A percentile compares a stretch with the other conserved stretches of the same genome.
Evolutionary conservation across 1,284 basidiomycete genomes (phyloP).

Genomic region (Leccinum variabile): DNA sequence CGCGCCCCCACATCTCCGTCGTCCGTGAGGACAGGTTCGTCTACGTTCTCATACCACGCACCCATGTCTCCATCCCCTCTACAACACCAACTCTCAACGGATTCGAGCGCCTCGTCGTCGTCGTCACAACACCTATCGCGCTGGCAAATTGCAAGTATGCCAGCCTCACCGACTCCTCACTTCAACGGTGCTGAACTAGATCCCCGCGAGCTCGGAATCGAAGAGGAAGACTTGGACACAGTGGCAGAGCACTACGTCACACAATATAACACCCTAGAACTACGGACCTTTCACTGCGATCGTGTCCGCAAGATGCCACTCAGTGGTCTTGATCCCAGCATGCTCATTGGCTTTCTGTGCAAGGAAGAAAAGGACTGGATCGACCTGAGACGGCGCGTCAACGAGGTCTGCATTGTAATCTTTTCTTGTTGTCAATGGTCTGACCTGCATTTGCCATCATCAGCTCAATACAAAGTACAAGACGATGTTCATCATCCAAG

Average conservation of each 20-base stretch:
- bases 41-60: constrained; percentile 57
- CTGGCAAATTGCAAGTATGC: constrained; percentile 34
- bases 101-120: constrained; percentile 35
- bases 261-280: constrained; percentile 64
- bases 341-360: constrained; percentile 93
- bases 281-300: constrained; percentile 93
- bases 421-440: background rate
- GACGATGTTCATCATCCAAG: constrained; percentile 80
- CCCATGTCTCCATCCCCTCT: constrained; percentile 59
- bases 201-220: constrained; percentile 36
- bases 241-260: constrained; percentile 59
- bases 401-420: constrained; percentile 52
- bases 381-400: constrained; percentile 75
- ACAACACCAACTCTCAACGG: constrained; percentile 56
- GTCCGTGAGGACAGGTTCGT: constrained; percentile 52
- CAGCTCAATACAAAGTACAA: constrained; percentile 60
- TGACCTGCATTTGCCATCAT: constrained; percentile 6
- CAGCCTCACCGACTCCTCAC: constrained; percentile 20
- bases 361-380: constrained; percentile 81
- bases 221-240: constrained; percentile 43
- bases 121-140: constrained; percentile 27
- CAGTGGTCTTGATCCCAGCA: constrained; percentile 91
- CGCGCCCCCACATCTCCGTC: constrained; percentile 54
- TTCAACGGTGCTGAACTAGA: constrained; percentile 40
- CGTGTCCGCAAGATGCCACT: constrained; percentile 92